Evolutionary conservation across 202 grass and related monocot genomes (phyloP), one percentile per base, ranked within the genome.

Genomic region (Zoysia matrella): DNA sequence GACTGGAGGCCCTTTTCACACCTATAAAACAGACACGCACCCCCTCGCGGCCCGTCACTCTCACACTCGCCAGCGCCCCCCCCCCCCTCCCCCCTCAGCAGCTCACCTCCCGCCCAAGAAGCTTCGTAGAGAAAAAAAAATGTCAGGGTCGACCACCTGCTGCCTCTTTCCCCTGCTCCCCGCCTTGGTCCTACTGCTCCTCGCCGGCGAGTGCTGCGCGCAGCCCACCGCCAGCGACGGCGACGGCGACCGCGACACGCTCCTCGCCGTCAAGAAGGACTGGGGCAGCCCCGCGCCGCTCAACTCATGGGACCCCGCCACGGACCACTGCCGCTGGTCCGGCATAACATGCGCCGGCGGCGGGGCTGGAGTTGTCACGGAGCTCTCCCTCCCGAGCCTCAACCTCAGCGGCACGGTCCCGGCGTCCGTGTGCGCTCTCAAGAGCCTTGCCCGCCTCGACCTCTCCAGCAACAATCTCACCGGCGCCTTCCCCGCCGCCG

Each of bases 381-480:
- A 2, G 18, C 6, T 94, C 1, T 40, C 36, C 12, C 53, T 94
- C 39, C 0, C 7, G 7, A 0, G 4, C 0, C 84, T 84, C 5
- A 60, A 67, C 4, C 64, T 91, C 7, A 67, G 6, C n/a, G 73
- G 69, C 39, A 0, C 55, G 4, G 87, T 94, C 10, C 82, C 91
- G 3, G 3, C 62, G 9, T 72, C 81, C 0, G 15, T 89, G 15
- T 86, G 94, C 73, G 48, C 8, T 16, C 80, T 97, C 60, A 18
- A 56, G 36, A 85, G 43, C 58, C 90, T 98, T 41, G 11, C 73
- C 43, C n/a, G 2, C 45, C 90, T 98, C 42, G 80, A 95, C 68
- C 90, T 98, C 69, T 86, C 82, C 49, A 3, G 52, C 82, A 95
- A 91, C 77, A 41, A 81, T 22, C 79, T 98, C 60, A 60, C 76